Evolutionary conservation across 2,329 filamentous ascomycete genomes (phyloP).

Genomic region (Penicillium paneum): DNA sequence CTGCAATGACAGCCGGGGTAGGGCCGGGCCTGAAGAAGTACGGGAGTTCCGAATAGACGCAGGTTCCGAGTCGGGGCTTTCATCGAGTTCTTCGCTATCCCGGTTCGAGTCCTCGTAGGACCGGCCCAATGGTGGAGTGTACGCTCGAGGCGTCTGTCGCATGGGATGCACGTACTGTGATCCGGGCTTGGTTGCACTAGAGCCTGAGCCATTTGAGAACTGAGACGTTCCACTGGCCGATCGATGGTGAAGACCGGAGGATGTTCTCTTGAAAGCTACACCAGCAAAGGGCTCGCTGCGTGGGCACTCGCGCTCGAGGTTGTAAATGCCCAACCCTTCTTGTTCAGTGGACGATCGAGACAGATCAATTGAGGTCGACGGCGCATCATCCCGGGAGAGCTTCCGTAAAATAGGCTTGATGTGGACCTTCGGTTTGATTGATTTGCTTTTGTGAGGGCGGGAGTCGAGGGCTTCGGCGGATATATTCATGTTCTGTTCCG

Average conservation of each 20-base stretch:
- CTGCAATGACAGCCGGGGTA: conserved; percentile 35
- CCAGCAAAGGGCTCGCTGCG: conserved; percentile 41
- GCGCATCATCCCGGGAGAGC: conserved; percentile 49
- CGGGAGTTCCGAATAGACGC: conserved; percentile 19
- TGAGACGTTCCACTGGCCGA: conserved; percentile 56
- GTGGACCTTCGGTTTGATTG: conserved; percentile 38
- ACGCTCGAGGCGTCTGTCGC: conserved; percentile 54
- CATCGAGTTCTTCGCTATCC: conserved; percentile 45
- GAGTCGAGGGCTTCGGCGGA: conserved; percentile 16
- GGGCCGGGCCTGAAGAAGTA: conserved; percentile 31
- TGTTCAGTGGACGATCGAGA: conserved; percentile 56
- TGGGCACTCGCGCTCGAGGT: conserved; percentile 28
- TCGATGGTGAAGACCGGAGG: conserved; percentile 47
- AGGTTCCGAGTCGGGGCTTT: conserved; percentile 47
- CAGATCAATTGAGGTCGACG: conserved; percentile 51
- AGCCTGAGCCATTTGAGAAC: conserved; percentile 47
- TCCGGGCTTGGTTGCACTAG: conserved; percentile 49
- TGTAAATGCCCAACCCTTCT: conserved; percentile 56
- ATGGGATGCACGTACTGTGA: conserved; percentile 55
- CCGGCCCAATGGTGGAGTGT: conserved; percentile 52
- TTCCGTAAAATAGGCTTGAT: conserved; percentile 58
- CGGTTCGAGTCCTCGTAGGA: conserved; percentile 51
- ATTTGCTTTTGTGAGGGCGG: conserved; percentile 21
- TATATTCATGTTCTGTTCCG: conserved; percentile 9
- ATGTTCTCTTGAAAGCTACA: conserved; percentile 38